These are phyloP conservation scores for Keqinozyma sinolaborantium DNA, from an alignment of 1,139 yeast genomes.

Conservation along the genomic window DNA sequence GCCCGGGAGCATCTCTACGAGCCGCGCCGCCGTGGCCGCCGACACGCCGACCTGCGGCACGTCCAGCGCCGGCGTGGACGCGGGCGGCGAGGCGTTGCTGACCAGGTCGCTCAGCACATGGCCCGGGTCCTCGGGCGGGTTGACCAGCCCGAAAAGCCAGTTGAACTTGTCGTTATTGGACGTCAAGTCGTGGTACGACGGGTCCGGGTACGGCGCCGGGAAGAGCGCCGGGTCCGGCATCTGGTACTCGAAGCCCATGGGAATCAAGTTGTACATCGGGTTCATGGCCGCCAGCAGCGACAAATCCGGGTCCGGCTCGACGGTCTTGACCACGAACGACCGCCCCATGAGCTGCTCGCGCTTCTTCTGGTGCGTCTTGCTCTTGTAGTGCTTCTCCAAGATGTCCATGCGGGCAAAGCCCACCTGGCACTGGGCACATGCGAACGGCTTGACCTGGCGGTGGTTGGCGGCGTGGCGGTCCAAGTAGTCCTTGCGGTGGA, in stretches of 20 bases:
- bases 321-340: background rate
- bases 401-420: constrained; percentile 9
- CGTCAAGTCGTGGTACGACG: background rate
- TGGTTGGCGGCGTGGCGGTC: constrained; percentile 9
- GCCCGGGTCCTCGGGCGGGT: background rate
- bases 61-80: background rate
- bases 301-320: background rate
- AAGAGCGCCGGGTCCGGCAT: background rate
- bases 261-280: background rate
- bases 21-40: background rate
- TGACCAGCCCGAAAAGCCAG: background rate
- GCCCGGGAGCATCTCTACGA: background rate
- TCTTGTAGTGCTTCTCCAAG: constrained; percentile 11
- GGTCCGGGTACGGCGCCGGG: background rate
- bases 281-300: background rate
- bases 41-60: background rate
- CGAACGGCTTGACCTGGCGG: constrained; percentile 5
- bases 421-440: constrained; percentile 7
- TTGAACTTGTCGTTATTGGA: background rate
- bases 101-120: background rate
- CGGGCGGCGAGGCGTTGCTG: background rate
- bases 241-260: background rate
- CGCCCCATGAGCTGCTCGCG: constrained; percentile 1
- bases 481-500: constrained; percentile 9
- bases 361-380: constrained; percentile 5